Evolutionary conservation across 768 basidiomycete species (phyloP).

Genomic region (Exidia glandulosa): DNA sequence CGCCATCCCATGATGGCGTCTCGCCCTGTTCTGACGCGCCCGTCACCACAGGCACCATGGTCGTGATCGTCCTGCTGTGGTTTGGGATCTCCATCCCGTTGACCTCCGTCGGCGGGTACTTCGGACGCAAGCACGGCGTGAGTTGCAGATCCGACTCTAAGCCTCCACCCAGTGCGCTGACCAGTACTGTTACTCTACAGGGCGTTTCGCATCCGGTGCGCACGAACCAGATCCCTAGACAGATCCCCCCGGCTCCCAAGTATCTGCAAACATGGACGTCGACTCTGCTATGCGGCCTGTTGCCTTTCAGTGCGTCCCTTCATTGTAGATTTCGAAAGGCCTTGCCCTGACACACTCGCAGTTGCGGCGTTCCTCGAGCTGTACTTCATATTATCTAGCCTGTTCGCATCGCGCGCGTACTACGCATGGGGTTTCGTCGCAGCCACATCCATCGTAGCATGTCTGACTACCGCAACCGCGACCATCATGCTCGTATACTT

Average conservation of each 20-base stretch:
- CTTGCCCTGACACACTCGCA: slow-evolving; percentile 16
- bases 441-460: slow-evolving; percentile 71
- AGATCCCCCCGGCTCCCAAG: slow-evolving; percentile 80
- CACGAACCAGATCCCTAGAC: slow-evolving; percentile 90
- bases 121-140: slow-evolving; percentile 81
- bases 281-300: slow-evolving; percentile 74
- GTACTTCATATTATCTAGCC: slow-evolving; percentile 81
- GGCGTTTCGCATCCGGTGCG: slow-evolving; percentile 71
- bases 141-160: slow-evolving; percentile 13
- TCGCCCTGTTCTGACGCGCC: slow-evolving; percentile 2
- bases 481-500: slow-evolving; percentile 87
- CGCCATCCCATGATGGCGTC: background rate
- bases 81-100: slow-evolving; percentile 90
- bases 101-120: slow-evolving; percentile 71
- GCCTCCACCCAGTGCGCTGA: background rate
- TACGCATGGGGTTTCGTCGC: slow-evolving; percentile 96
- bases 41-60: slow-evolving; percentile 53
- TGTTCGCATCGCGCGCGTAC: slow-evolving; percentile 87
- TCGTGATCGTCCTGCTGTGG: slow-evolving; percentile 78
- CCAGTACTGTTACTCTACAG: slow-evolving; percentile 25
- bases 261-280: slow-evolving; percentile 75
- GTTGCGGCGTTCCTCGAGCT: slow-evolving; percentile 93
- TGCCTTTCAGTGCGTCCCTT: slow-evolving; percentile 64
- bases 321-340: background rate
- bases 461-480: slow-evolving; percentile 82